These are phyloP conservation scores for Cladophialophora psammophila DNA, from an alignment of 2,329 filamentous ascomycete genomes.

Conservation along the genomic window DNA sequence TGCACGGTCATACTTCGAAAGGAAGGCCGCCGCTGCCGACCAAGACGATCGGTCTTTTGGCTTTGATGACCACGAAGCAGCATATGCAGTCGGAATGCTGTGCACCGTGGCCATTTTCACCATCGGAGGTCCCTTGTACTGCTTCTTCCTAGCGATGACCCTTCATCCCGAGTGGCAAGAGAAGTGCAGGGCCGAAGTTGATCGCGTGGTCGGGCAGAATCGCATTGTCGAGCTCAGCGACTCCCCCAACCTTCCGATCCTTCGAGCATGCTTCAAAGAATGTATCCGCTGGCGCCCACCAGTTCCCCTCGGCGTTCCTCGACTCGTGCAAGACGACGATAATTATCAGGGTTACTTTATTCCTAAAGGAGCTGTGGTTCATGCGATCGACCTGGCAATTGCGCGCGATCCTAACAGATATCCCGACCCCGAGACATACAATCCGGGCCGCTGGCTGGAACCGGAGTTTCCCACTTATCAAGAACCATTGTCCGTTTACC, in stretches of 20 bases:
- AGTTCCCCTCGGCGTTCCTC: slow-evolving; percentile 58
- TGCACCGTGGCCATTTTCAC: slow-evolving; percentile 41
- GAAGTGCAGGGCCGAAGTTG: slow-evolving; percentile 56
- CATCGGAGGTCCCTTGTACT: slow-evolving; percentile 41
- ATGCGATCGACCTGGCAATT: slow-evolving; percentile 51
- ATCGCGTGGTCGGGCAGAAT: slow-evolving; percentile 50
- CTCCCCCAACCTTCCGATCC: slow-evolving; percentile 47
- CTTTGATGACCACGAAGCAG: slow-evolving; percentile 41
- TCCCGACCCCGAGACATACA: slow-evolving; percentile 42
- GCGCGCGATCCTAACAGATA: slow-evolving; percentile 42
- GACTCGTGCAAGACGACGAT: slow-evolving; percentile 60
- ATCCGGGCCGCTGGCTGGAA: slow-evolving; percentile 43
- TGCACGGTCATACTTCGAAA: slow-evolving; percentile 39
- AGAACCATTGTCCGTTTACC: slow-evolving; percentile 43
- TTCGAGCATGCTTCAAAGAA: slow-evolving; percentile 53
- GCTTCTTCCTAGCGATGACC: slow-evolving; percentile 53
- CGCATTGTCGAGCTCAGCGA: slow-evolving; percentile 54
- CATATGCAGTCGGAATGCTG: slow-evolving; percentile 41
- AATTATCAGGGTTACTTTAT: slow-evolving; percentile 59
- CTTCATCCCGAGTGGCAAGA: slow-evolving; percentile 58
- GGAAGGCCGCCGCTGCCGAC: slow-evolving; percentile 31
- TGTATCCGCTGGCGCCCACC: slow-evolving; percentile 58
- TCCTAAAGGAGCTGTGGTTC: slow-evolving; percentile 56
- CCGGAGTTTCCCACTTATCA: slow-evolving; percentile 43
- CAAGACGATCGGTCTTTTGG: slow-evolving; percentile 32